Evolutionary conservation across 768 basidiomycete species (phyloP).

Genomic region (Lepiota subincarnata): DNA sequence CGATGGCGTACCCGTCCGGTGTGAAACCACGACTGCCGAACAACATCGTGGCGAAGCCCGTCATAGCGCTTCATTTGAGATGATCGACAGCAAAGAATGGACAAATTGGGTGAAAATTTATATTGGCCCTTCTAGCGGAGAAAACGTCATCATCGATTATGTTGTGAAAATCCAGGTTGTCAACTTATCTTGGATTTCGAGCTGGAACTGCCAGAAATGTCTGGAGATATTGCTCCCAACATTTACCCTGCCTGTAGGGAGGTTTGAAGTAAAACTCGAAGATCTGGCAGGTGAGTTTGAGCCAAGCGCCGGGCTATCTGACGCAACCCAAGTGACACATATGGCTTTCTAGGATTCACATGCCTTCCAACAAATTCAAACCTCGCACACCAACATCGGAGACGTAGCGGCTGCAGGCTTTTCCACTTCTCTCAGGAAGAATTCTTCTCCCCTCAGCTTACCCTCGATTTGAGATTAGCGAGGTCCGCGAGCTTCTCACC

Average conservation of each 20-base stretch:
- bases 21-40: slow-evolving; percentile 44
- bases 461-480: slow-evolving; percentile 22
- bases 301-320: slow-evolving; percentile 8
- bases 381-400: slow-evolving; percentile 45
- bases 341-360: slow-evolving; percentile 33
- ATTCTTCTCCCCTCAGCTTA: slow-evolving; percentile 55
- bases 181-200: slow-evolving; percentile 11
- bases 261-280: slow-evolving; percentile 60
- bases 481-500: neutral
- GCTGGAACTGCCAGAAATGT: slow-evolving; percentile 35
- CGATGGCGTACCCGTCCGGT: slow-evolving; percentile 61
- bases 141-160: slow-evolving; percentile 60
- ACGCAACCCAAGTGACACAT: slow-evolving; percentile 7
- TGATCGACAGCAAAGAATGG: slow-evolving; percentile 56
- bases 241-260: slow-evolving; percentile 67
- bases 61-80: slow-evolving; percentile 42
- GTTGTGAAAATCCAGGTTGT: slow-evolving; percentile 39
- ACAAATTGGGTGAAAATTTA: slow-evolving; percentile 61
- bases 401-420: slow-evolving; percentile 39
- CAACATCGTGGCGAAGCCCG: slow-evolving; percentile 35
- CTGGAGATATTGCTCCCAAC: slow-evolving; percentile 50
- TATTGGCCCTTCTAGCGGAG: slow-evolving; percentile 47
- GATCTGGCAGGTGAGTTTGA: slow-evolving; percentile 43
- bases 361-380: slow-evolving; percentile 49
- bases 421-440: slow-evolving; percentile 54